Evolutionary conservation across 2,329 filamentous ascomycete species (phyloP).

Genomic region (Verticillium albo-atrum): DNA sequence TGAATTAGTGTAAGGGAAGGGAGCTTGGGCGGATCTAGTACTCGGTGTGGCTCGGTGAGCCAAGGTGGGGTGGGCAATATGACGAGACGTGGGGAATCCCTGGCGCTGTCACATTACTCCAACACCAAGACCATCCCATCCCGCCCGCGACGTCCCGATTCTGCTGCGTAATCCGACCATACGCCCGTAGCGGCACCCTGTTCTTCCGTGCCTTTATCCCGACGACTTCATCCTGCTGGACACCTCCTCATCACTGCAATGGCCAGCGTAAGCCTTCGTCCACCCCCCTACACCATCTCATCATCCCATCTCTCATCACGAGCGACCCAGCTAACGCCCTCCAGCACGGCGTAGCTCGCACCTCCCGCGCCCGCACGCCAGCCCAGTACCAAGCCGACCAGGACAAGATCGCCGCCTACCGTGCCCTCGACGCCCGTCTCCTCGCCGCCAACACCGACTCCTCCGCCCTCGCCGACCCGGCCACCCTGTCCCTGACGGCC

Average conservation of each 20-base stretch:
- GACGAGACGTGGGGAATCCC: conserved; percentile 5
- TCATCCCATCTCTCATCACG: background rate
- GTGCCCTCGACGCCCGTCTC: conserved; percentile 52
- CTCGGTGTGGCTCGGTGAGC: background rate
- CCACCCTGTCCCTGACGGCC: conserved; percentile 65
- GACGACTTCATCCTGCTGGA: background rate
- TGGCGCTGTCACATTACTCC: background rate
- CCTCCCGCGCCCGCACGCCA: conserved; percentile 56
- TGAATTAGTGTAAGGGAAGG: background rate
- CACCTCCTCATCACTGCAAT: conserved; percentile 1
- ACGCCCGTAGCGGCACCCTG: background rate
- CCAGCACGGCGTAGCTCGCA: conserved; percentile 81
- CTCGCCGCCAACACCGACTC: conserved; percentile 3
- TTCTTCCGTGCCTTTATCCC: background rate
- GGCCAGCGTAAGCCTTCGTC: conserved; percentile 1
- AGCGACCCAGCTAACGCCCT: conserved; percentile 3
- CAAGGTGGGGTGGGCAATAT: conserved; percentile 2
- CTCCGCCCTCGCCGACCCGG: conserved; percentile 29
- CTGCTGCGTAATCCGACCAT: background rate
- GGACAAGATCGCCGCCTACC: conserved; percentile 73
- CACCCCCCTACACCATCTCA: background rate
- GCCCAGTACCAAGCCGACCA: conserved; percentile 68
- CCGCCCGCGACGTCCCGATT: background rate
- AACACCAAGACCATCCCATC: background rate
- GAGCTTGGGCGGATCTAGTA: background rate